Percentiles rank a stretch among this genome's conserved stretches.
Evolutionary conservation across 352 stramenopile species (phyloP).

Genomic region (Plasmopara halstedii): DNA sequence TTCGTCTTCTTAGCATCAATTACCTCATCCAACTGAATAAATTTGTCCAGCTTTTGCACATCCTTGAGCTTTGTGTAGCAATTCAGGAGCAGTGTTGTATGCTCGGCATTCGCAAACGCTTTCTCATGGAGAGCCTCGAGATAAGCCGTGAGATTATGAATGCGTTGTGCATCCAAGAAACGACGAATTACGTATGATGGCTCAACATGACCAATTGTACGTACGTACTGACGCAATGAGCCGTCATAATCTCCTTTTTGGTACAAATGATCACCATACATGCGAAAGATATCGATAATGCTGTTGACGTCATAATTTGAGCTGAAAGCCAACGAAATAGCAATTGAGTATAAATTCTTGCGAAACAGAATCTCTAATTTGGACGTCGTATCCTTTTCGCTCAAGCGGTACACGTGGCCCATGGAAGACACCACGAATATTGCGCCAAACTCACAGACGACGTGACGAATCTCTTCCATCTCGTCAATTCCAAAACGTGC

Average conservation of each 20-base stretch:
- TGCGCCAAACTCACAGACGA: constrained; percentile 79
- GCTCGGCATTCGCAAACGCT: constrained; percentile 85
- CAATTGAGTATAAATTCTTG: constrained; percentile 96
- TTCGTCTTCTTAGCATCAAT: constrained; percentile 43
- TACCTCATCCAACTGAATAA: constrained; percentile 84
- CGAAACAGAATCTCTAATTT: constrained; percentile 96
- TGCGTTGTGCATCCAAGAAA: constrained; percentile 96
- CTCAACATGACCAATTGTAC: constrained; percentile 96
- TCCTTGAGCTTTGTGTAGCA: constrained; percentile 94
- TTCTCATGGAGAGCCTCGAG: constrained; percentile 92
- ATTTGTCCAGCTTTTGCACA: constrained; percentile 90
- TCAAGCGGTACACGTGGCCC: constrained; percentile 88
- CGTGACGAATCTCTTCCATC: constrained; percentile 83
- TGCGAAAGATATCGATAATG: constrained; percentile 94
- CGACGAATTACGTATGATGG: constrained; percentile 97
- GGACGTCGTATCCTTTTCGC: constrained; percentile 92
- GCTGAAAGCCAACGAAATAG: constrained; percentile 95
- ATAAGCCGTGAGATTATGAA: constrained; percentile 95
- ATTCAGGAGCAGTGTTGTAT: constrained; percentile 92
- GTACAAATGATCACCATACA: constrained; percentile 98
- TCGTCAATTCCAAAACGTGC: constrained; percentile 75
- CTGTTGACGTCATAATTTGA: constrained; percentile 92
- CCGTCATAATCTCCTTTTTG: constrained; percentile 94
- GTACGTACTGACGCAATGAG: constrained; percentile 95
- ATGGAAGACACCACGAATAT: constrained; percentile 85